Evolutionary conservation across 305 asterid species (phyloP).

Genomic region (Caryopteris hybrid): DNA sequence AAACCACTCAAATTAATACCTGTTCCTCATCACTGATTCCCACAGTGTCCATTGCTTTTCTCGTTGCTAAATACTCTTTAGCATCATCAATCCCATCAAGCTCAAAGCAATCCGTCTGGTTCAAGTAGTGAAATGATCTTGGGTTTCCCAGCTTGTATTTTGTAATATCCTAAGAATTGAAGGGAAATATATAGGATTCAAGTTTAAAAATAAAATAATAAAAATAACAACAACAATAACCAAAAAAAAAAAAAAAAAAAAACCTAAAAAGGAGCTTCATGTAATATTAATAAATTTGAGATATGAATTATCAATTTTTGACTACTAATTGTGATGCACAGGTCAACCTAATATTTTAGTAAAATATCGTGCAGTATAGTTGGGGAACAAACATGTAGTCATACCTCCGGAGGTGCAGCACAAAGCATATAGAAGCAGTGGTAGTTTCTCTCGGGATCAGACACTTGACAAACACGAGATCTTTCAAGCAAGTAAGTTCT

Average conservation of each 20-base stretch:
- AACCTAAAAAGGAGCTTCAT: background rate
- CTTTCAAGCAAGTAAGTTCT: constrained; percentile 86
- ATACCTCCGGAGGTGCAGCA: constrained; percentile 83
- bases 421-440: constrained; percentile 92
- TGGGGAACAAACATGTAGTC: background rate
- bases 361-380: background rate
- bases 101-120: constrained; percentile 80
- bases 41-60: constrained; percentile 97
- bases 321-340: background rate
- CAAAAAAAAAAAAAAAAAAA: too few species aligned
- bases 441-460: constrained; percentile 91
- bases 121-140: constrained; percentile 84
- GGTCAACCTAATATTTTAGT: background rate
- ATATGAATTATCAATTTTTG: background rate
- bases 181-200: constrained; percentile 18
- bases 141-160: constrained; percentile 85
- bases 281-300: background rate
- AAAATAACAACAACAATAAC: too few species aligned
- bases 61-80: constrained; percentile 77
- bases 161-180: constrained; percentile 50
- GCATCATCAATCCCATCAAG: constrained; percentile 84
- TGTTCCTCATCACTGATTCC: constrained; percentile 91
- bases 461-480: constrained; percentile 88
- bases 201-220: background rate
- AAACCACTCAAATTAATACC: constrained; percentile 39